phyloP scores from a whole-genome alignment of 2,329 filamentous ascomycete genomes.

The Tolypocladium endophyticum region DNA sequence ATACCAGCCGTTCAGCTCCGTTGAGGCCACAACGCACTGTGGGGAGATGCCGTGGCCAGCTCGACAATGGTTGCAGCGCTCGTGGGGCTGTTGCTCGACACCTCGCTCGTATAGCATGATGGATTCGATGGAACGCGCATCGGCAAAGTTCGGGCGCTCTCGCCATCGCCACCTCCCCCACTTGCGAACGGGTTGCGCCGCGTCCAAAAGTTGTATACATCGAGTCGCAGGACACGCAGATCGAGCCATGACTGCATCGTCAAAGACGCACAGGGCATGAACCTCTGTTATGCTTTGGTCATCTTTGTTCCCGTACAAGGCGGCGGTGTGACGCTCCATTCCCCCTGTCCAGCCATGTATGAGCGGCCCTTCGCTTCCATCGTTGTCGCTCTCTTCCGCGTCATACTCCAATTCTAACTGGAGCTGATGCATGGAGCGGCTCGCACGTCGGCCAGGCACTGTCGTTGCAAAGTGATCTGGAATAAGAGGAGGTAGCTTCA shows the following conservation, averaged over 20 bases:
- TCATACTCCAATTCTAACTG: slow-evolving; percentile 12
- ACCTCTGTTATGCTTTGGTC: slow-evolving; percentile 8
- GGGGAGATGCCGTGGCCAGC: slow-evolving; percentile 12
- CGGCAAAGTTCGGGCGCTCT: slow-evolving; percentile 5
- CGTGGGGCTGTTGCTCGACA: slow-evolving; percentile 5
- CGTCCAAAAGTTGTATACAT: not conserved
- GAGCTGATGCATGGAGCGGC: slow-evolving; percentile 11
- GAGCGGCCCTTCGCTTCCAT: slow-evolving; percentile 5
- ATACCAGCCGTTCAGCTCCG: not conserved
- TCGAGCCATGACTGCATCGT: slow-evolving; percentile 3
- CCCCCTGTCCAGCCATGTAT: slow-evolving; percentile 7
- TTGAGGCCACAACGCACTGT: slow-evolving; percentile 12
- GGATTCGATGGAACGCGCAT: slow-evolving; percentile 9
- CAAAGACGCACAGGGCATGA: slow-evolving; percentile 11
- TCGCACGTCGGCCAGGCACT: slow-evolving; percentile 1
- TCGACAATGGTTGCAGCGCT: slow-evolving; percentile 12
- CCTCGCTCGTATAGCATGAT: slow-evolving; percentile 16
- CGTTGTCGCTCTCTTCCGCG: slow-evolving; percentile 10
- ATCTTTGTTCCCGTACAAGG: slow-evolving; percentile 1
- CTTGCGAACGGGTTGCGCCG: slow-evolving; percentile 4
- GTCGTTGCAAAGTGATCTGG: slow-evolving; percentile 5
- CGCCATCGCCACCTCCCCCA: slow-evolving; percentile 13
- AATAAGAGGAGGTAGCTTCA: slow-evolving; percentile 9
- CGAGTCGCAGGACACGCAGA: not conserved
- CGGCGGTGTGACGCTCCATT: slow-evolving; percentile 2